phyloP scores from a whole-genome alignment of 2,329 filamentous ascomycete species.

The Cadophora sp. region DNA sequence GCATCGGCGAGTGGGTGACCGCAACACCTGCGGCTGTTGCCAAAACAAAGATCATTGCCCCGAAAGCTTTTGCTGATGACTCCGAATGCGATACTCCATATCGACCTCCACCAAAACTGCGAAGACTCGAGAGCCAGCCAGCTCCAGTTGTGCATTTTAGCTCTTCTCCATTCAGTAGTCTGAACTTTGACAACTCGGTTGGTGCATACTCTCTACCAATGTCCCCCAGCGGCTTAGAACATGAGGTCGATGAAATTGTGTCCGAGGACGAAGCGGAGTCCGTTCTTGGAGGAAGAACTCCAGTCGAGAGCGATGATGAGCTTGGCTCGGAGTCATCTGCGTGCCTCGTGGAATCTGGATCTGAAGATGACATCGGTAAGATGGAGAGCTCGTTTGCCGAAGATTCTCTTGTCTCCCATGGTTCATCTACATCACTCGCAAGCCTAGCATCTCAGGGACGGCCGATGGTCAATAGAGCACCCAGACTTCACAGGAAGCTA shows the following conservation, averaged over 20 bases:
- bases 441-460: conserved; percentile 3
- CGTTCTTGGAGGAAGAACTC: not conserved
- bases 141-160: not conserved
- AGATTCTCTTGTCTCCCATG: conserved; percentile 21
- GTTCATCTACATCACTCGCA: conserved; percentile 17
- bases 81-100: conserved; percentile 36
- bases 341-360: not conserved
- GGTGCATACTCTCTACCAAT: not conserved
- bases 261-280: not conserved
- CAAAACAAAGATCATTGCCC: conserved; percentile 36
- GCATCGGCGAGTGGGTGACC: conserved; percentile 63
- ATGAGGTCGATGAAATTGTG: not conserved
- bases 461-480: conserved; percentile 13
- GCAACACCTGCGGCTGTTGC: conserved; percentile 50
- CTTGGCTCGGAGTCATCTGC: conserved; percentile 12
- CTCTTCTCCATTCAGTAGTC: not conserved
- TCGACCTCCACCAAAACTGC: conserved; percentile 28
- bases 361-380: conserved; percentile 15
- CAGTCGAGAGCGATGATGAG: conserved; percentile 22
- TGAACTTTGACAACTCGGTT: conserved; percentile 15
- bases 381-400: conserved; percentile 23
- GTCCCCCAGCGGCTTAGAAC: not conserved
- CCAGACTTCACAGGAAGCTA: conserved; percentile 25
- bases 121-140: conserved; percentile 15
- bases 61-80: conserved; percentile 25